Percentiles rank a stretch among this genome's conserved stretches.
Conservation (phyloP, 345 rosid genomes). For the Mallotus nudiflorus region DNA sequence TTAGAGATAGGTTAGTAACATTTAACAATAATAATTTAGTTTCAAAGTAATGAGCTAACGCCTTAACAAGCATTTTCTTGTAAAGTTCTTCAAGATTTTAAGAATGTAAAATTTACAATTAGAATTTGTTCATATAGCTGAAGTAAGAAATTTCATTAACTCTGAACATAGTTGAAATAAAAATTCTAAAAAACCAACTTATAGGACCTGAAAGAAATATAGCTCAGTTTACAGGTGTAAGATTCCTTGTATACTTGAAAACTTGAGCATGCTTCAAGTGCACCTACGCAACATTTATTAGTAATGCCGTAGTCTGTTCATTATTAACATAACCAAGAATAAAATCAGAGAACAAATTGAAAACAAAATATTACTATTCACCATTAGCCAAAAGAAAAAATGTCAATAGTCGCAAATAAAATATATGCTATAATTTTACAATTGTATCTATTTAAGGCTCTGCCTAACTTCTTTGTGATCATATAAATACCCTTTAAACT, state of each 20-base stretch:
- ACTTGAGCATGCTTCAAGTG: constrained; percentile 90
- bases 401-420: too few relatives aligned
- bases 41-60: constrained; percentile 88
- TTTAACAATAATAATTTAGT: constrained; percentile 87
- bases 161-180: too few relatives aligned
- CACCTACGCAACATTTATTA: constrained; percentile 92
- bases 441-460: too few relatives aligned
- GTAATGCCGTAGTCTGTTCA: constrained; percentile 76
- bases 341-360: constrained; percentile 5
- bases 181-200: constrained; percentile 38
- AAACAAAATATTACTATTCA: background rate
- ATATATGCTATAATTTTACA: too few relatives aligned
- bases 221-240: constrained; percentile 83
- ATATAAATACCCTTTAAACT: too few relatives aligned
- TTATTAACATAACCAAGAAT: constrained; percentile 41
- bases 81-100: constrained; percentile 62
- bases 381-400: background rate
- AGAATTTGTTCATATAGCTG: constrained; percentile 3
- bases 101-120: background rate
- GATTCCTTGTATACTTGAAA: constrained; percentile 71
- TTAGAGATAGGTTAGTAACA: constrained; percentile 76
- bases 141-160: background rate
- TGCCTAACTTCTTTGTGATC: too few relatives aligned
- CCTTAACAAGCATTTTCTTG: constrained; percentile 97
- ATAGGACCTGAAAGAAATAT: constrained; percentile 96